A percentile compares a stretch with the other conserved stretches of the same genome.
These are phyloP conservation scores for Plasmodium sp. DNA, from an alignment of 169 alveolate species.

Conservation along the genomic window DNA sequence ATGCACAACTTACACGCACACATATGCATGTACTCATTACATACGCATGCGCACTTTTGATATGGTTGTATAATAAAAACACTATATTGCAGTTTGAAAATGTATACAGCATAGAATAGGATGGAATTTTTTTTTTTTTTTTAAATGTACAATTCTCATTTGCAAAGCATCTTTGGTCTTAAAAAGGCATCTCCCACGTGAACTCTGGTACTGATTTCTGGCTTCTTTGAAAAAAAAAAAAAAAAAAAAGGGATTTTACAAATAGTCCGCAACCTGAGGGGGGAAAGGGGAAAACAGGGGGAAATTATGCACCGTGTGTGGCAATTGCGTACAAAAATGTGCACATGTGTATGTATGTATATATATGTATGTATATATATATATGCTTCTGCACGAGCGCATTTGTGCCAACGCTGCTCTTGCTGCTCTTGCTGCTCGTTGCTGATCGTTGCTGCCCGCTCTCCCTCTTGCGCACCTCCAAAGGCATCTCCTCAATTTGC, in stretches of 20 bases:
- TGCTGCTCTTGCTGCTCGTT: too few species aligned
- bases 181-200: not conserved
- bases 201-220: slow-evolving; percentile 6
- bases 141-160: not conserved
- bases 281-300: not conserved
- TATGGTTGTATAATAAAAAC: slow-evolving; percentile 13
- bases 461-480: slow-evolving; percentile 86
- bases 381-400: not conserved
- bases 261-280: slow-evolving; percentile 69
- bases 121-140: slow-evolving; percentile 10
- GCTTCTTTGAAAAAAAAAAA: slow-evolving; percentile 28
- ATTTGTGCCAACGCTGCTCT: not conserved
- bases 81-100: slow-evolving; percentile 1
- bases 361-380: not conserved
- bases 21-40: not conserved
- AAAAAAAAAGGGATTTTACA: slow-evolving; percentile 29
- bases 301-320: not conserved
- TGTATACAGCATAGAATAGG: not conserved
- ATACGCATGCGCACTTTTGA: slow-evolving; percentile 4
- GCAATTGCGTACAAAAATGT: not conserved
- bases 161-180: slow-evolving; percentile 21
- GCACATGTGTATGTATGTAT: not conserved
- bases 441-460: not conserved
- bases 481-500: slow-evolving; percentile 99
- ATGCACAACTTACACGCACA: not conserved